These are phyloP conservation scores for Aspergillus diversus DNA, from an alignment of 495 filamentous ascomycete genomes.

Conservation along the genomic window DNA sequence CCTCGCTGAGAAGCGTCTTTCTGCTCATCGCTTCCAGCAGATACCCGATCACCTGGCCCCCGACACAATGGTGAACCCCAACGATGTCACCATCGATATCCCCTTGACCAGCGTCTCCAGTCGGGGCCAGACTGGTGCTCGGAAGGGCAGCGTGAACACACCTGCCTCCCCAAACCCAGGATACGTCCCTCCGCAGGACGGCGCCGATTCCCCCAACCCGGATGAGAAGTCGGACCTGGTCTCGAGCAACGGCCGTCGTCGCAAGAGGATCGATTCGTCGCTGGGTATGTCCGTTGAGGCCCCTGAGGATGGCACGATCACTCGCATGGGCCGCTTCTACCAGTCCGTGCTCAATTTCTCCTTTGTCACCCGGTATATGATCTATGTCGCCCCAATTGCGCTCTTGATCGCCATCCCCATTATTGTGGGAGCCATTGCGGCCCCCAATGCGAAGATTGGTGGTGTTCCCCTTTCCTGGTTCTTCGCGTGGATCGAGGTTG, in stretches of 20 bases:
- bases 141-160: conserved; percentile 38
- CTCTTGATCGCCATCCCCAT: conserved; percentile 78
- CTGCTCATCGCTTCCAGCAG: conserved; percentile 50
- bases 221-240: conserved; percentile 59
- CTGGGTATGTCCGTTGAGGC: conserved; percentile 48
- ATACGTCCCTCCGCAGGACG: conserved; percentile 21
- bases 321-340: conserved; percentile 85
- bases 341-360: conserved; percentile 83
- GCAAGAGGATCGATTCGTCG: conserved; percentile 57
- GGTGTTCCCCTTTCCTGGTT: conserved; percentile 75
- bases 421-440: conserved; percentile 67
- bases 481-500: conserved; percentile 89
- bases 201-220: conserved; percentile 1
- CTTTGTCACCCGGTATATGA: conserved; percentile 81
- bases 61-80: conserved; percentile 48
- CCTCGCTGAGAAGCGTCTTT: conserved; percentile 43
- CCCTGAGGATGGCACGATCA: conserved; percentile 66
- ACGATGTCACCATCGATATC: conserved; percentile 64
- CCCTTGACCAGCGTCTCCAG: conserved; percentile 51
- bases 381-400: conserved; percentile 84
- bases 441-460: conserved; percentile 57
- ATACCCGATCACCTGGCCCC: conserved; percentile 41
- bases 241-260: conserved; percentile 45
- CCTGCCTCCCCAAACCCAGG: conserved; percentile 22
- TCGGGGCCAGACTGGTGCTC: conserved; percentile 49